These are phyloP conservation scores for Rhodamnia rubescens DNA, from an alignment of 345 rosid species.

Conservation along the genomic window DNA sequence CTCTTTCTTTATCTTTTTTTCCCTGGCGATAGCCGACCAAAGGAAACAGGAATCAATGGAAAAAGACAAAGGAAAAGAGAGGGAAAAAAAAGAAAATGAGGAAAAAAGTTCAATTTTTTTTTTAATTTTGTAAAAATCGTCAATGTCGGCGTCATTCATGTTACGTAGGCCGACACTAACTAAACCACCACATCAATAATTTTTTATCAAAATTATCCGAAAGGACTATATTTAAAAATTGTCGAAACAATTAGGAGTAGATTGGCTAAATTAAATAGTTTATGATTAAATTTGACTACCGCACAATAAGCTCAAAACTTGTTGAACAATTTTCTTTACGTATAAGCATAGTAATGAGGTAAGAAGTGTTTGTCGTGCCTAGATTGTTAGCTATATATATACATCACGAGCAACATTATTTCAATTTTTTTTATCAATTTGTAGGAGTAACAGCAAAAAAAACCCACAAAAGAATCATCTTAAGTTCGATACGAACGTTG, in stretches of 20 bases:
- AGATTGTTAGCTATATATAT: too few species aligned
- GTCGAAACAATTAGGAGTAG: neutral
- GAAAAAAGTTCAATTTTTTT: neutral
- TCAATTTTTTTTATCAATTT: neutral
- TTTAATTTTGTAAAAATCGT: neutral
- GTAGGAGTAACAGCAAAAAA: neutral
- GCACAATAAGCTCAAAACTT: too few species aligned
- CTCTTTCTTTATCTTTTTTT: neutral
- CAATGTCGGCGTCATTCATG: fast-evolving
- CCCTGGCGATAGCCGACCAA: fast-evolving
- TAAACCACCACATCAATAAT: neutral
- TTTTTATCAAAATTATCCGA: fast-evolving
- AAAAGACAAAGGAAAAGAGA: neutral
- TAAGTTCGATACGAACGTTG: neutral
- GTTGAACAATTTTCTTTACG: too few species aligned
- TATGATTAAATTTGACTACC: too few species aligned
- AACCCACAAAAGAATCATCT: neutral
- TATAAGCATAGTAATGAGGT: too few species aligned
- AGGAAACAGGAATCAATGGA: neutral
- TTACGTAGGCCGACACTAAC: neutral
- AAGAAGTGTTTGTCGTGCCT: too few species aligned
- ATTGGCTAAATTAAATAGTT: too few species aligned
- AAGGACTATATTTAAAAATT: neutral
- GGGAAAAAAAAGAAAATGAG: neutral
- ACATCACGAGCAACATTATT: neutral